phyloP scores from a whole-genome alignment of 192 early-diverging fungal species.

The Mortierella claussenii region DNA sequence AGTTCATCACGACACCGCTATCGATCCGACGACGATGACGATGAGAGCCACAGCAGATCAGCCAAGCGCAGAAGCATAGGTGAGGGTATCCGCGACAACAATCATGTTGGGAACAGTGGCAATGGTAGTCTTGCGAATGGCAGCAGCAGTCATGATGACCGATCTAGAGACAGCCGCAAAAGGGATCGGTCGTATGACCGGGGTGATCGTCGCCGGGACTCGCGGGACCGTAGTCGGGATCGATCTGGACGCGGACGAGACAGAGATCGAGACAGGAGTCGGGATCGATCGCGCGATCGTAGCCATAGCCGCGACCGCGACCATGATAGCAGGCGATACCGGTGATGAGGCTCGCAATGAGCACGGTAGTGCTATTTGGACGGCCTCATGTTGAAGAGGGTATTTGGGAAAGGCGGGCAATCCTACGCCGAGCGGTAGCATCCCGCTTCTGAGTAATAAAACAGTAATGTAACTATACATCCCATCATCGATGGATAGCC shows the following conservation, averaged over 20 bases:
- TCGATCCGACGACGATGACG: conserved; percentile 48
- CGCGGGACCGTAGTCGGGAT: conserved; percentile 40
- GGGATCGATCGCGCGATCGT: conserved; percentile 38
- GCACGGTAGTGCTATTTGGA: too few species aligned
- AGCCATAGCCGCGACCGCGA: conserved; percentile 35
- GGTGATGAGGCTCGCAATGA: conserved; percentile 1
- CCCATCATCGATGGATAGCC: too few species aligned
- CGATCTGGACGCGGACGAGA: conserved; percentile 35
- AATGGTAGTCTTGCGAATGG: conserved; percentile 37
- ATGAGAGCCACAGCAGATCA: conserved; percentile 26
- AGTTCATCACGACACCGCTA: conserved; percentile 34
- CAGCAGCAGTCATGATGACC: conserved; percentile 30
- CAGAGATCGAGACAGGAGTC: conserved; percentile 39
- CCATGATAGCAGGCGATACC: conserved; percentile 44
- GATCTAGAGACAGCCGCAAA: conserved; percentile 41
- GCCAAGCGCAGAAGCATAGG: conserved; percentile 47
- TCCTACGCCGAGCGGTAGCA: too few species aligned
- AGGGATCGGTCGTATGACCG: conserved; percentile 46
- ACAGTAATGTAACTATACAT: too few species aligned
- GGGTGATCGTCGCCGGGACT: conserved; percentile 38
- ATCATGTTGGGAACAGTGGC: conserved; percentile 15
- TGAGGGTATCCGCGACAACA: conserved; percentile 40
- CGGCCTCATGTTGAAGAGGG: too few species aligned
- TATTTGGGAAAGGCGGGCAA: too few species aligned
- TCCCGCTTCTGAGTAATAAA: too few species aligned